Percentiles rank a stretch among this genome's conserved stretches.
Conservation (phyloP, 768 basidiomycete species). For the Termitomyces sp. region DNA sequence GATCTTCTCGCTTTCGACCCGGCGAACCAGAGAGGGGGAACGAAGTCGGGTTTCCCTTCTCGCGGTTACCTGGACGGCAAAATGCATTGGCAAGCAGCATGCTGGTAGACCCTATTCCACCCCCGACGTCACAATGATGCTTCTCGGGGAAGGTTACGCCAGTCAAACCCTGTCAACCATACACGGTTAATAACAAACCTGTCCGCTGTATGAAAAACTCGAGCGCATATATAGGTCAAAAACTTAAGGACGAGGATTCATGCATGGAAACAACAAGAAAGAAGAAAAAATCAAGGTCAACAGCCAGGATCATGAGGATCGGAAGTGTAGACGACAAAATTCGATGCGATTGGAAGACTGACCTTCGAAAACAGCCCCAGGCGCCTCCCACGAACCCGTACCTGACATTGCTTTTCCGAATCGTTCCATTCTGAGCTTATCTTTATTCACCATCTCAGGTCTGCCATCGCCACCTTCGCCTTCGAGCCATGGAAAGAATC, state of each 20-base stretch:
- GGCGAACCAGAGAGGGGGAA: background rate
- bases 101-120: conserved; percentile 52
- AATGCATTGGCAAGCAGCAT: conserved; percentile 32
- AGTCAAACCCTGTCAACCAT: conserved; percentile 45
- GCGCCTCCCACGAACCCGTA: conserved; percentile 65
- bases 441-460: conserved; percentile 23
- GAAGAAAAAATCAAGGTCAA: background rate
- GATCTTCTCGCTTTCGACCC: conserved; percentile 15
- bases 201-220: background rate
- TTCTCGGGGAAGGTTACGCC: conserved; percentile 42
- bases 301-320: background rate
- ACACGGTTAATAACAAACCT: background rate
- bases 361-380: conserved; percentile 54
- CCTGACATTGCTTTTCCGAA: conserved; percentile 77
- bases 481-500: conserved; percentile 75
- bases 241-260: background rate
- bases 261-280: background rate
- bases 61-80: conserved; percentile 14
- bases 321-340: background rate
- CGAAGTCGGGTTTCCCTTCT: background rate
- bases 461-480: conserved; percentile 18
- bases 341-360: conserved; percentile 10
- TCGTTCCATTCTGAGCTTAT: conserved; percentile 51
- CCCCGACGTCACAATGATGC: conserved; percentile 65
- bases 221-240: conserved; percentile 6